A percentile compares a stretch with the other conserved stretches of the same genome.
These are phyloP conservation scores for Rhodotorula sp. DNA, from an alignment of 1,284 basidiomycete genomes.

Conservation along the genomic window DNA sequence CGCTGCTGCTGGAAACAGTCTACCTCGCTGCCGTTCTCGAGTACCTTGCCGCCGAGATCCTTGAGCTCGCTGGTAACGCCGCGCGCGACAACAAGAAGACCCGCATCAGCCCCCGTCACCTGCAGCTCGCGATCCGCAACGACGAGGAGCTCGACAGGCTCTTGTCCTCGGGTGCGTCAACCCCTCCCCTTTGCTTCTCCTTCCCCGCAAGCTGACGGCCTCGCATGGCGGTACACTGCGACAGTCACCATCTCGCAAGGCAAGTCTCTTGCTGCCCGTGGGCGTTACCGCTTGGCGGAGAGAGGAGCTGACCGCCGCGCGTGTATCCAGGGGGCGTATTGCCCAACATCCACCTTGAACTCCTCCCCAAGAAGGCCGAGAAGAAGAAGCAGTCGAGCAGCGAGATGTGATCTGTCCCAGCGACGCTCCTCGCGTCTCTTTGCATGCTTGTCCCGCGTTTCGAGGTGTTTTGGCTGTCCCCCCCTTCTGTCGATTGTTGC, in stretches of 20 bases:
- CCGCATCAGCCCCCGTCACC: conserved; percentile 85
- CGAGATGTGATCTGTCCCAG: not conserved
- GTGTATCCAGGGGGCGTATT: conserved; percentile 33
- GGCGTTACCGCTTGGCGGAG: not conserved
- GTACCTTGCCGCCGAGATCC: conserved; percentile 80
- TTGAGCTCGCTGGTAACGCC: conserved; percentile 82
- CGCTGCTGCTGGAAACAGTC: conserved; percentile 55
- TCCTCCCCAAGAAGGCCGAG: not conserved
- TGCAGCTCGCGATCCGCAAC: conserved; percentile 75
- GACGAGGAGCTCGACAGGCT: conserved; percentile 60
- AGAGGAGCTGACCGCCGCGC: not conserved
- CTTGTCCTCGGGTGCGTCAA: conserved; percentile 58
- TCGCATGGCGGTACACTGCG: too few relatives aligned
- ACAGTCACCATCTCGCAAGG: conserved; percentile 80
- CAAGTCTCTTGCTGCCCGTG: not conserved
- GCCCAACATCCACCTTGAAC: conserved; percentile 34
- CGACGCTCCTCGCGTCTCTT: not conserved
- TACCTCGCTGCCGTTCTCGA: conserved; percentile 82
- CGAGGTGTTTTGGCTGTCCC: too few relatives aligned
- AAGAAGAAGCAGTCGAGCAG: not conserved
- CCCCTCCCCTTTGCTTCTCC: not conserved
- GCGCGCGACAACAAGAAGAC: conserved; percentile 70
- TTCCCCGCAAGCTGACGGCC: not conserved
- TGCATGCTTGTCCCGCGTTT: not conserved
- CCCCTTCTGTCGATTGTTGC: too few relatives aligned